A percentile compares a stretch with the other conserved stretches of the same genome.
Evolutionary conservation across 2,329 filamentous ascomycete species (phyloP).

Genomic region (Xylariaceae sp.): DNA sequence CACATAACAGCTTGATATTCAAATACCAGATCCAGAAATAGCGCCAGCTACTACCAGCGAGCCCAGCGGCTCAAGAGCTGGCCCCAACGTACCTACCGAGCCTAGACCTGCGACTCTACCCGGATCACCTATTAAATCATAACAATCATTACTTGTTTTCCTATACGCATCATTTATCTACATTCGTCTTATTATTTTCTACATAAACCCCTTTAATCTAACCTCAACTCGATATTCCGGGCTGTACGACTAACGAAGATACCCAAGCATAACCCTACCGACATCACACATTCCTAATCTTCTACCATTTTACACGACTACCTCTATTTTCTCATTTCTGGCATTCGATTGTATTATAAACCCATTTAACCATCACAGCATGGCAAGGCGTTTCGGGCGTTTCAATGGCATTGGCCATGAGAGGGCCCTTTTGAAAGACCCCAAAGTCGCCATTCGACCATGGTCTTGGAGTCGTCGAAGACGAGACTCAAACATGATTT

Average conservation of each 20-base stretch:
- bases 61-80: conserved; percentile 42
- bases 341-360: conserved; percentile 1
- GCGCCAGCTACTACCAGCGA: conserved; percentile 54
- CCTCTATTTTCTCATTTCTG: conserved; percentile 7
- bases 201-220: conserved; percentile 22
- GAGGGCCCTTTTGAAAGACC: background rate
- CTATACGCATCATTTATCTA: conserved; percentile 9
- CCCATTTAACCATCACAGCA: conserved; percentile 18
- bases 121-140: conserved; percentile 7
- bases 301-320: conserved; percentile 11
- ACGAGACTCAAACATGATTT: background rate
- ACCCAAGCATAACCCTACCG: conserved; percentile 23
- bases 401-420: conserved; percentile 6
- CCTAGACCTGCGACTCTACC: conserved; percentile 16
- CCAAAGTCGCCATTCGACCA: background rate
- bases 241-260: conserved; percentile 36
- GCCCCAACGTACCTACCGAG: conserved; percentile 22
- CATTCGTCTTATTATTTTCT: conserved; percentile 13
- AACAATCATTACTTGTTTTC: background rate
- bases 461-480: background rate
- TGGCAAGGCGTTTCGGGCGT: conserved; percentile 25
- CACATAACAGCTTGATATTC: conserved; percentile 69
- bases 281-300: conserved; percentile 10
- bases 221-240: conserved; percentile 17
- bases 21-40: conserved; percentile 78